Percentiles rank a stretch among this genome's conserved stretches.
phyloP scores from a whole-genome alignment of 768 basidiomycete genomes.

The Tulasnella sp. region DNA sequence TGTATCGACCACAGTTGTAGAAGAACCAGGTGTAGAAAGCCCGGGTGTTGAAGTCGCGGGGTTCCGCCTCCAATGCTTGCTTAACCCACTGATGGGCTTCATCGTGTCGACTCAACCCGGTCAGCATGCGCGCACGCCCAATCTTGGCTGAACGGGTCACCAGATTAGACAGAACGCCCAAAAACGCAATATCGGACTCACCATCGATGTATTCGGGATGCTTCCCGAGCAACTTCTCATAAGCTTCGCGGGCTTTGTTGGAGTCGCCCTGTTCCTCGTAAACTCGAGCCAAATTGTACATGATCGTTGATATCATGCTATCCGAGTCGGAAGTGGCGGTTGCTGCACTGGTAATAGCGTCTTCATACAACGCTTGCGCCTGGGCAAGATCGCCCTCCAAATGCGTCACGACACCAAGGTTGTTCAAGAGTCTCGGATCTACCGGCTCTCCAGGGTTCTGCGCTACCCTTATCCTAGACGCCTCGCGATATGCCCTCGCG shows the following conservation, averaged over 20 bases:
- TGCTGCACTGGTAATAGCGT: conserved; percentile 59
- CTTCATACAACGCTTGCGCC: conserved; percentile 71
- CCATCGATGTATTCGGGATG: conserved; percentile 98
- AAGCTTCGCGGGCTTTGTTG: conserved; percentile 78
- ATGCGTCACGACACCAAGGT: conserved; percentile 75
- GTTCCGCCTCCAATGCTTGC: conserved; percentile 80
- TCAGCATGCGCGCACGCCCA: conserved; percentile 81
- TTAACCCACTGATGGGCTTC: conserved; percentile 90
- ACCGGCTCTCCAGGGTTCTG: conserved; percentile 43
- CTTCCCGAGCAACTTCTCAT: conserved; percentile 79
- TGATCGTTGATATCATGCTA: conserved; percentile 74
- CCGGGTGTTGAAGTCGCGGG: conserved; percentile 80
- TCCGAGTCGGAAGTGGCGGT: conserved; percentile 59
- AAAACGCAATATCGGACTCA: conserved; percentile 46
- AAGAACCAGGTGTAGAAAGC: conserved; percentile 88
- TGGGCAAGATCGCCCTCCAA: conserved; percentile 62
- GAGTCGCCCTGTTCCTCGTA: conserved; percentile 85
- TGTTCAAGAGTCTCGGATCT: conserved; percentile 77
- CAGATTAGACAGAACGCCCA: not conserved
- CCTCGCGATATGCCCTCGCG: conserved; percentile 71
- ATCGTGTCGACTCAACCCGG: conserved; percentile 67
- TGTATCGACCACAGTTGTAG: conserved; percentile 65
- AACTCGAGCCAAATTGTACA: conserved; percentile 90
- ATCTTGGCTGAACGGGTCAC: conserved; percentile 71
- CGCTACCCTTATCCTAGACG: conserved; percentile 63